Evolutionary conservation across 768 basidiomycete genomes (phyloP), one percentile per base, ranked within the genome.

Genomic region (Mycena indigotica): DNA sequence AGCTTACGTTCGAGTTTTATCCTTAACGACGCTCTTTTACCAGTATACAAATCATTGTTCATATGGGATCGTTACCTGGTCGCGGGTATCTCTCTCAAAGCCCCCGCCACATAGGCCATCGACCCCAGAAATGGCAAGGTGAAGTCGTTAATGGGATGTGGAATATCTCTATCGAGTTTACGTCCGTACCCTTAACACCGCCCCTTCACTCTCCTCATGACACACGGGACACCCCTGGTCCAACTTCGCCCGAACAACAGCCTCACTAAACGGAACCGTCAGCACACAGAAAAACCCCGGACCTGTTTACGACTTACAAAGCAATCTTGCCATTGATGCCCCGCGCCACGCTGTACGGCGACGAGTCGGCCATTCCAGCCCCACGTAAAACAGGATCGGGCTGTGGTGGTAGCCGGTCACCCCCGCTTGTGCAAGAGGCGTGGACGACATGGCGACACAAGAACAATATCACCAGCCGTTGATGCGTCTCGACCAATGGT

Each of bases 371-470:
- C 16, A 73, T 67, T 13, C 78, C 76, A 17, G 82, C 70, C 16
- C 77, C 78, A 16, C 81, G 75, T 29, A 84, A 63, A 4, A 77
- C 73, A 25, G 78, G 77, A 55, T 91, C 89, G 6, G 81, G 78
- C 55, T 84, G 82, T 21, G 77, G 73, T 0, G 89, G 86, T 6
- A 94, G 75, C 2, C 83, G 74, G 32, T 86, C 84, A 4, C 79
- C 80, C 10, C 86, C 84, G n/a, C 78, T 83, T 1, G 88, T 83
- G 63, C 95, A 96, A 6, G 78, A 74, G 0, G 88, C 88, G 66
- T 97, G 95, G 0, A 94, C 89, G 45, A 89, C 82, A 67, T 97
- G 95, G 29, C 91, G 87, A 70, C 95, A 97, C 10, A 97, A 76
- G 72, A 92, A 97, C 26, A 94, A 71, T 3, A 97, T 69, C 3